phyloP scores from a whole-genome alignment of 495 filamentous ascomycete genomes.

The Clohesyomyces aquaticus region DNA sequence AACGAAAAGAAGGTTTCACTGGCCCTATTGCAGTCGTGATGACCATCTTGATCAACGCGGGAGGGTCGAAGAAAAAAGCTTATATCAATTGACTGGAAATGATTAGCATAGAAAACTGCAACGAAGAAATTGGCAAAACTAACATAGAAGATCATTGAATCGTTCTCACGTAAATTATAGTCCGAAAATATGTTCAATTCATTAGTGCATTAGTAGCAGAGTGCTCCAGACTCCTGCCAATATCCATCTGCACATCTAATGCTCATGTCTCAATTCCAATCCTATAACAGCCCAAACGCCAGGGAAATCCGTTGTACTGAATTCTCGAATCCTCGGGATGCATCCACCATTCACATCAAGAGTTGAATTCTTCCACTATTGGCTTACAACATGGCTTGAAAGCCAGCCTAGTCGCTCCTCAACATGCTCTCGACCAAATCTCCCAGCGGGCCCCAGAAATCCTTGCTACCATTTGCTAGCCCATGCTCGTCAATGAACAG shows the following conservation, averaged over 20 bases:
- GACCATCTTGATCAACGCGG: no score
- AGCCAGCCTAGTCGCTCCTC: slow-evolving; percentile 69
- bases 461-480: slow-evolving; percentile 79
- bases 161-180: no score
- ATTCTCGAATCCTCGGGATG: neutral
- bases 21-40: no score
- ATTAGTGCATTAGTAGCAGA: neutral
- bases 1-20: no score
- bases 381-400: neutral
- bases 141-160: no score
- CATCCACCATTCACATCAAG: neutral
- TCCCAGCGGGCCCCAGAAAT: slow-evolving; percentile 96
- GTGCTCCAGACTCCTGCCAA: neutral
- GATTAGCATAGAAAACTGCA: no score
- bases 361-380: neutral
- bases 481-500: slow-evolving; percentile 94
- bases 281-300: neutral
- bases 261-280: neutral
- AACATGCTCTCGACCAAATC: slow-evolving; percentile 98
- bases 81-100: no score
- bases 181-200: no score
- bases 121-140: no score
- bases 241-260: slow-evolving; percentile 16
- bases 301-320: neutral
- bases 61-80: no score